These are phyloP conservation scores for Anisodus acutangulus DNA, from an alignment of 257 asterid species.

Conservation along the genomic window DNA sequence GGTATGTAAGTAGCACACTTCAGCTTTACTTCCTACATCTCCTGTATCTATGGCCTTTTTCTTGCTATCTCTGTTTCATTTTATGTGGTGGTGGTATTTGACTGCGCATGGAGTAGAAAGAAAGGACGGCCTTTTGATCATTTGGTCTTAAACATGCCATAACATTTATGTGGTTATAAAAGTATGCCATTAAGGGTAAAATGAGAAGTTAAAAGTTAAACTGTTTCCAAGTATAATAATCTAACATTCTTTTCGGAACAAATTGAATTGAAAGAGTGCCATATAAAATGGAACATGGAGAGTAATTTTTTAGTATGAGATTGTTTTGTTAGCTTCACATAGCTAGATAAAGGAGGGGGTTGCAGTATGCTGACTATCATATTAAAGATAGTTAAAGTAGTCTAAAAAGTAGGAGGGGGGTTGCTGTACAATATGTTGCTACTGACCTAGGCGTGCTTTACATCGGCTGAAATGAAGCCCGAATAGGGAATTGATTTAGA, in stretches of 20 bases:
- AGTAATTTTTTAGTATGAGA: not conserved
- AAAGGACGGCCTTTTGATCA: not conserved
- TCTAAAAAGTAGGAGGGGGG: not conserved
- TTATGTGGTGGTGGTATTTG: not conserved
- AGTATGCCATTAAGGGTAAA: not conserved
- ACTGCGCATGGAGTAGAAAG: not conserved
- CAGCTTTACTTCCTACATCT: not conserved
- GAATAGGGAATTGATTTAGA: not conserved
- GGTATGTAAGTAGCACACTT: conserved; percentile 48
- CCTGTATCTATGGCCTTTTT: not conserved
- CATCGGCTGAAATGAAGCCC: not conserved
- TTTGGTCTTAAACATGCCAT: not conserved
- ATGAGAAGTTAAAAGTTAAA: not conserved
- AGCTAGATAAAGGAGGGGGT: not conserved
- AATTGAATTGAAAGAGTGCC: not conserved
- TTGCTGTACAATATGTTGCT: conserved; percentile 11
- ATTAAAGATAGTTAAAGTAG: not conserved
- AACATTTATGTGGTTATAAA: not conserved
- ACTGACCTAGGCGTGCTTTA: not conserved
- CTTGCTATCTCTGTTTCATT: not conserved
- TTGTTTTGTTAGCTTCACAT: not conserved
- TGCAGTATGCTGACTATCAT: conserved; percentile 1
- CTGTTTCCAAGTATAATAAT: not conserved
- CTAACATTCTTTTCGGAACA: not conserved
- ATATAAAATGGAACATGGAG: not conserved